Base-by-base conservation (phyloP, 2,329 filamentous ascomycete genomes). In the Sporothrix variecibatus region DNA sequence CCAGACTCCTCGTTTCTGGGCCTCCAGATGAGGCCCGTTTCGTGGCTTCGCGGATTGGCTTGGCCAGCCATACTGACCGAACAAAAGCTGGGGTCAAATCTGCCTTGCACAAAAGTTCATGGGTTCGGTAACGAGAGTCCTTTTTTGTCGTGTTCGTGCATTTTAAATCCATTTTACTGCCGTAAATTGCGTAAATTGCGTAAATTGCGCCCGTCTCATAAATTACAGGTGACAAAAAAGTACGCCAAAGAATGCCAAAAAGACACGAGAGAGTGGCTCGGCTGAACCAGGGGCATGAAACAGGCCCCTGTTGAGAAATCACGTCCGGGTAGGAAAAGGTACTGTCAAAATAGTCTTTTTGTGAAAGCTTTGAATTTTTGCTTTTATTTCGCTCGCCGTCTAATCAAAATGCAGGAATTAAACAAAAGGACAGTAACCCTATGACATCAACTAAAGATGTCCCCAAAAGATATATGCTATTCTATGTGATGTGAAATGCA, bases 81-180 rank as follows among this genome's bases (percentile, higher is more conserved):
- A 58, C 20, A 6, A 34, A 17, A 60, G 15, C 28, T 60, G 60
- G 31, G n/a, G 38, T 43, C 12, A 26, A 67, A 5, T 67, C 64
- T 67, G 64, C 64, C 64, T 67, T 67, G 64, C 64, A 49, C 64
- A 7, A n/a, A 46, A 12, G 5, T 31, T 49, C 40, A 67, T 67
- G 40, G 64, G 64, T 49, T 67, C 64, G 64, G 64, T 67, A 40
- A 49, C 40, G 11, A 26, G 11, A 31, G 56, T 20, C 60, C 38
- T 12, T 43, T 20, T 43, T 43, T n/a, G 23, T 7, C 23, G 51
- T 28, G 26, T 23, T 8, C 23, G 2, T 12, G 60, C 60, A 26
- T 65, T 65, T 65, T 65, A 9, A 15, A 17, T 26, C 26, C 34
- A 65, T 65, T 65, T 65, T n/a, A 65, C 34, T n/a, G 11, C 34